Base-by-base conservation (phyloP, 805 yeast genomes). In the Yarrowia deformans region DNA sequence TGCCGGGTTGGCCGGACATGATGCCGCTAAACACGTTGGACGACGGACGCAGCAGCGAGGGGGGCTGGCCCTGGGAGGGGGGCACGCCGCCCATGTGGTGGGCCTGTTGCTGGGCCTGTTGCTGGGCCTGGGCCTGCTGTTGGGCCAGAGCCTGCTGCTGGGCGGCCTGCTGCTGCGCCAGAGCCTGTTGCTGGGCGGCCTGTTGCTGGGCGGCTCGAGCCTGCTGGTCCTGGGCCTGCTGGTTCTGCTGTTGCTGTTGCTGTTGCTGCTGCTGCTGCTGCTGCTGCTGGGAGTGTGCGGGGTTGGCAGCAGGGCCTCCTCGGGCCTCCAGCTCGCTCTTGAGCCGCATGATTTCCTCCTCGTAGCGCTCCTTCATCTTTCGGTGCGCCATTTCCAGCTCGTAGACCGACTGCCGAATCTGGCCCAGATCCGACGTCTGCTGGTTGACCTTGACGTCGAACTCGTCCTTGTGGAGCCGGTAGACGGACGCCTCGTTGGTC, bases 361-460 rank as follows among this genome's bases (percentile, higher is more conserved):
- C 98, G 80, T 94, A 95, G 58, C 93, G 93, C 76, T 94, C 98
- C 81, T 94, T 93, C 85, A 95, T 90, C 77, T 91, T 91, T 74
- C 97, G 85, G 81, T 94, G 98, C 48, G 97, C 94, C 85, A 89
- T 86, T 79, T 94, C 98, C 75, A 94, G 85, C 77, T 95, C 98
- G 77, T 89, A 93, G 37, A 94, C 97, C 12, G 97, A 91, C 76
- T 93, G 96, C 75, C 97, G 87, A 70, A 94, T 93, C 78, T 91
- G 97, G 77, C 93, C 93, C 86, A 94, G 88, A 79, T 95, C 99
- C 67, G 89, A 90, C 69, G 92, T 88, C 80, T 94, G 98, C 80
- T 93, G 98, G 77, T 86, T 89, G 77, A 92, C 77, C 72, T 72
- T 42, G 45, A 70, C 82, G 79, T 94, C 98, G 74, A 88, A 91